Evolutionary conservation across 192 early-diverging fungal species (phyloP), one percentile per base, ranked within the genome.

Genomic region (Coemansia furcata): DNA sequence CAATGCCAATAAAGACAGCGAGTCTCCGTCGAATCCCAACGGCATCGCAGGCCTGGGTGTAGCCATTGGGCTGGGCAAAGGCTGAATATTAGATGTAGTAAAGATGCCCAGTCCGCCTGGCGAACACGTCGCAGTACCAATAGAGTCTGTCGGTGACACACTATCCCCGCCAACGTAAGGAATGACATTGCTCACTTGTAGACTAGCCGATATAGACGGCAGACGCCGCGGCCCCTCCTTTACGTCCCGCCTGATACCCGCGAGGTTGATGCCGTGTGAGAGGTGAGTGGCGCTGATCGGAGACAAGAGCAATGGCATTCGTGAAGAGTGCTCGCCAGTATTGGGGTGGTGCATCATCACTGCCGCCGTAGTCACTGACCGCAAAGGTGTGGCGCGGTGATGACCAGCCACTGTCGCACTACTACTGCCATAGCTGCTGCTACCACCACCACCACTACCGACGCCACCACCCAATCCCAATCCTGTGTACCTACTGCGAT

Each of bases 151-250:
- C 30, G 78, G 64, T 43, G 69, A 57, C 11, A 54, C 73, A 17
- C 32, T 21, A 49, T 57, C 54, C 32, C 30, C 46, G 19, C 46
- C 21, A 44, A n/a, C 43, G 21, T 21, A 47, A 23, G 46, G 19
- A 21, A 9, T 19, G 19, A n/a, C 19, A 21, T 47, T 57, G 26
- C 26, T 11, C 26, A 9, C 23, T 10, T 62, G 75, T 21, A 82
- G 39, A 21, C 60, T 68, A 42, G 66, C 80, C 0, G 80, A 77
- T 12, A 83, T 83, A 11, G 80, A 83, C 17, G 80, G 80, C 69
- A 83, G 49, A 0, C 80, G 75, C 3, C 80, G 80, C 52, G 80
- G 80, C 9, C 80, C 80, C 35, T 83, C 80, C 11, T 60, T 63
- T n/a, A 67, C 72, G 44, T 83, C 76, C 7, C 69, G 52, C 21